A percentile compares a stretch with the other conserved stretches of the same genome.
Conservation (phyloP, 768 basidiomycete genomes). For the Psilocybe azurescens region DNA sequence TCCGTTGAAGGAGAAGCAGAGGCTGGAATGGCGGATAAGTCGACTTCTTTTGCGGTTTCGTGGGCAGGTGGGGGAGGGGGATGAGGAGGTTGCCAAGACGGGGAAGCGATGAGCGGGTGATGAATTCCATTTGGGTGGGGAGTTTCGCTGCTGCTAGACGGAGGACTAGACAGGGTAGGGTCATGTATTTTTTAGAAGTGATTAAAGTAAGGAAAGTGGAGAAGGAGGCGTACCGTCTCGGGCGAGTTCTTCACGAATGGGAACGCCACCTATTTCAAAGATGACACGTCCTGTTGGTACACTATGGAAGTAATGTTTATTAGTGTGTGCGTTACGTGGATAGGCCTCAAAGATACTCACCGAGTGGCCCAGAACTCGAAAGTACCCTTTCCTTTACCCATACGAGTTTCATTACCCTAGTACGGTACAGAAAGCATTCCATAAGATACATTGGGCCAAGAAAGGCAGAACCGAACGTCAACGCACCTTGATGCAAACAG, state of each 20-base stretch:
- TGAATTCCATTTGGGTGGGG: constrained; percentile 89
- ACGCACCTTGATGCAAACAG: constrained; percentile 93
- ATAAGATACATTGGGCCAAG: background rate
- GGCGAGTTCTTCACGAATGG: constrained; percentile 91
- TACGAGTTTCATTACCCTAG: constrained; percentile 97
- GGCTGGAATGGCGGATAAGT: background rate
- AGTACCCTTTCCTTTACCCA: constrained; percentile 99
- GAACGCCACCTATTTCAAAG: constrained; percentile 90
- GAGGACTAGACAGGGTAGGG: constrained; percentile 62
- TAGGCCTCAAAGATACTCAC: constrained; percentile 43
- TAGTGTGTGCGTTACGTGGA: background rate
- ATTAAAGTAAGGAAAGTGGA: background rate
- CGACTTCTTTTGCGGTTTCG: background rate
- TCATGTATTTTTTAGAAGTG: background rate
- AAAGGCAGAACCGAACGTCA: background rate
- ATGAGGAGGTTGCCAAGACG: constrained; percentile 74
- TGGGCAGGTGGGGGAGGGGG: constrained; percentile 36
- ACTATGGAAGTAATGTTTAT: constrained; percentile 42
- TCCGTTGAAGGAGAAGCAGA: background rate
- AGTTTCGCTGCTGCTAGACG: constrained; percentile 88
- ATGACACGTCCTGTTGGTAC: constrained; percentile 90
- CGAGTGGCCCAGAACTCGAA: constrained; percentile 98
- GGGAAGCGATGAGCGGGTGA: constrained; percentile 69
- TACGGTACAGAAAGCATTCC: background rate
- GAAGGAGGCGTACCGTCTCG: constrained; percentile 72